Percentiles rank a stretch among this genome's conserved stretches.
Conservation (phyloP, 495 filamentous ascomycete species). For the Xylaria palmicola region DNA sequence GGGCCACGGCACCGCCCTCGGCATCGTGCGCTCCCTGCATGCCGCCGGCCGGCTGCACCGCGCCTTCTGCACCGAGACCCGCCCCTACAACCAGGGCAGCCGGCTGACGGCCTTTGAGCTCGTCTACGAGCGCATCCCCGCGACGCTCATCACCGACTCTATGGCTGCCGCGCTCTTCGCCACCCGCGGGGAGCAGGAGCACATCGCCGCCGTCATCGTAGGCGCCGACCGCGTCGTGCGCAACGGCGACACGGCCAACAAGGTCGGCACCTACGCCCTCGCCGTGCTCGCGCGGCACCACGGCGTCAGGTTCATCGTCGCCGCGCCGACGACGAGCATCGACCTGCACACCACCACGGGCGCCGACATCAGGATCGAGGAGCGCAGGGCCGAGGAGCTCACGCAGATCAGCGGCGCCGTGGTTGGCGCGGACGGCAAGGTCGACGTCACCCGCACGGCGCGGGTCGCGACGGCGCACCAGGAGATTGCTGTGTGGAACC, state of each 20-base stretch:
- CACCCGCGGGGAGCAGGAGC: slow-evolving; percentile 51
- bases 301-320: slow-evolving; percentile 90
- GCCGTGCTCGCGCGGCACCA: slow-evolving; percentile 84
- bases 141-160: slow-evolving; percentile 91
- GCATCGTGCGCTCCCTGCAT: slow-evolving; percentile 86
- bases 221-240: slow-evolving; percentile 93
- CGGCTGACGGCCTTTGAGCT: slow-evolving; percentile 94
- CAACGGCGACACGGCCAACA: slow-evolving; percentile 97
- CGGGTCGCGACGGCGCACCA: slow-evolving; percentile 79
- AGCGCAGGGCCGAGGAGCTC: slow-evolving; percentile 74
- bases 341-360: slow-evolving; percentile 79
- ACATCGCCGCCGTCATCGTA: slow-evolving; percentile 84
- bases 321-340: slow-evolving; percentile 91
- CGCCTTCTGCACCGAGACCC: slow-evolving; percentile 94
- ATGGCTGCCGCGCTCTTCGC: slow-evolving; percentile 85
- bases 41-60: slow-evolving; percentile 62
- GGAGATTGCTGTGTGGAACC: slow-evolving; percentile 88
- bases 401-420: slow-evolving; percentile 73
- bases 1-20: slow-evolving; percentile 92
- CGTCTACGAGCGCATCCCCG: slow-evolving; percentile 88
- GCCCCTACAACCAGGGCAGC: slow-evolving; percentile 97
- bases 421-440: slow-evolving; percentile 48
- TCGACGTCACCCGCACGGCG: slow-evolving; percentile 55
- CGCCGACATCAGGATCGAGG: slow-evolving; percentile 79
- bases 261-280: slow-evolving; percentile 93